Percentiles rank a stretch among this genome's conserved stretches.
Conservation (phyloP, 345 rosid genomes). For the Melaleuca alternifolia region DNA sequence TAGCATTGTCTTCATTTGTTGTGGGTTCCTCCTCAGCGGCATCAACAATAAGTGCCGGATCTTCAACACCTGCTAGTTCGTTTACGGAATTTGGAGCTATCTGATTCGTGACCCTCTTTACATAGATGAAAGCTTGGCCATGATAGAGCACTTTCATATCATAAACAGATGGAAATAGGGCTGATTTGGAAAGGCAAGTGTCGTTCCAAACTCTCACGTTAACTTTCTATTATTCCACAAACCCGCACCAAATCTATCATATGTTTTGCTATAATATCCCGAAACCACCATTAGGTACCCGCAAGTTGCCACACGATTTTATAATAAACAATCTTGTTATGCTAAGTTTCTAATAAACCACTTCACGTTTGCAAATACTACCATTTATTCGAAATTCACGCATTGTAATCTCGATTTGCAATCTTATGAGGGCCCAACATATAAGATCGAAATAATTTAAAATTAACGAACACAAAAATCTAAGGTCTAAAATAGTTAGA, state of each 20-base stretch:
- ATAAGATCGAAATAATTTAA: background rate
- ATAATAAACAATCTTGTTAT: background rate
- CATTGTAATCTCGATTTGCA: background rate
- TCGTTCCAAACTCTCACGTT: background rate
- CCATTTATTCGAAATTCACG: background rate
- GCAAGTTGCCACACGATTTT: background rate
- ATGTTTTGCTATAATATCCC: background rate
- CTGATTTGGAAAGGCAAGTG: background rate
- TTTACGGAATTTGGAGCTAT: conserved; percentile 31
- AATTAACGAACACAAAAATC: background rate
- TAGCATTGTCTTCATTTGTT: conserved; percentile 33
- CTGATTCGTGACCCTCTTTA: no score
- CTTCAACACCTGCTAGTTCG: conserved; percentile 24
- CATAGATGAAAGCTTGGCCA: no score
- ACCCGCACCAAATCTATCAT: background rate
- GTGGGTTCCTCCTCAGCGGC: conserved; percentile 10
- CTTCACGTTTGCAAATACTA: background rate
- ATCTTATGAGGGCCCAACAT: background rate
- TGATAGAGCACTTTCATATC: background rate
- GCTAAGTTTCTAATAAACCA: background rate
- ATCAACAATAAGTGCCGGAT: conserved; percentile 12
- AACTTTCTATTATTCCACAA: background rate
- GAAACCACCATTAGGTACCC: background rate
- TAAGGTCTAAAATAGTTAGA: background rate
- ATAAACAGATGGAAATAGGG: background rate